A percentile compares a stretch with the other conserved stretches of the same genome.
Evolutionary conservation across 139 green algal genomes (phyloP).

Genomic region (Picochlorum sp.): DNA sequence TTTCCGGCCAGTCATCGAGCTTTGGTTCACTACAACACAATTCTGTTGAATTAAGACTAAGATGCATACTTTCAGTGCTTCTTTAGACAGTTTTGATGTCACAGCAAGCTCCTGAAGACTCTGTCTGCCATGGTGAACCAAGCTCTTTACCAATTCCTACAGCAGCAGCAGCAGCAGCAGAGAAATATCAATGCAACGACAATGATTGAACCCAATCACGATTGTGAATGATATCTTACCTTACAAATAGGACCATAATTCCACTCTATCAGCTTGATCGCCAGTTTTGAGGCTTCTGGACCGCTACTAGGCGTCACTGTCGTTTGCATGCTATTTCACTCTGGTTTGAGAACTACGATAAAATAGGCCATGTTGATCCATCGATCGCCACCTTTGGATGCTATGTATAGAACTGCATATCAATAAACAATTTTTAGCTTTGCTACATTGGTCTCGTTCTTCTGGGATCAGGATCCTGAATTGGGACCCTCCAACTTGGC

Average conservation of each 20-base stretch:
- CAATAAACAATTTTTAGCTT: too few species aligned
- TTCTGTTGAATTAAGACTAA: conserved; percentile 66
- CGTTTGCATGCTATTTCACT: conserved; percentile 5
- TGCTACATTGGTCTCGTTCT: too few species aligned
- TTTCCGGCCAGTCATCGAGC: conserved; percentile 22
- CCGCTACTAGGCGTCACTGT: conserved; percentile 1
- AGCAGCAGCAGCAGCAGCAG: not conserved
- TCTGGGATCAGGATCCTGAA: too few species aligned
- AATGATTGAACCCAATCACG: not conserved
- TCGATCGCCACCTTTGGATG: too few species aligned
- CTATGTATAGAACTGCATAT: too few species aligned
- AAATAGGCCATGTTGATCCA: too few species aligned
- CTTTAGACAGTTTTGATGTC: conserved; percentile 1
- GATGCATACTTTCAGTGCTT: conserved; percentile 29
- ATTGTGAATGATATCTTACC: not conserved
- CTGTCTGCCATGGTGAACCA: conserved; percentile 20
- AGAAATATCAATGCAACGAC: not conserved
- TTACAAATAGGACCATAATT: conserved; percentile 3
- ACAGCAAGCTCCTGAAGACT: conserved; percentile 9
- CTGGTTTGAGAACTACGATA: too few species aligned
- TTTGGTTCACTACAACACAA: conserved; percentile 35
- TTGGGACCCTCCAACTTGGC: too few species aligned
- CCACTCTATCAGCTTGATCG: conserved; percentile 12
- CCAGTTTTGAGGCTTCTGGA: conserved; percentile 9
- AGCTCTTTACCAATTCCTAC: conserved; percentile 3